Evolutionary conservation across 2,329 filamentous ascomycete species (phyloP).

Genomic region (Sporothrix schenckii): DNA sequence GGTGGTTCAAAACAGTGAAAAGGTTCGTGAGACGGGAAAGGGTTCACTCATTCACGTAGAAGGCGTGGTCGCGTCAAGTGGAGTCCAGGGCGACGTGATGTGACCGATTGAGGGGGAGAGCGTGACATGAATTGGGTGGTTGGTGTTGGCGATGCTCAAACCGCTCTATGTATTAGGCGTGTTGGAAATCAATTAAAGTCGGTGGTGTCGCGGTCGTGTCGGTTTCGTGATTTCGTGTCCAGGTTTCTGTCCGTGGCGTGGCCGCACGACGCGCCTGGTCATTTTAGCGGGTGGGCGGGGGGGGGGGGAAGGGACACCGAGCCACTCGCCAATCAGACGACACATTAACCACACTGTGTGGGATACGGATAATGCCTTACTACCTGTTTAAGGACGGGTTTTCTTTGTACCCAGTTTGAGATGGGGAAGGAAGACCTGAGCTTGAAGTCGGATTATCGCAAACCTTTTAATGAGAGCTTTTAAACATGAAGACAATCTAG

Average conservation of each 20-base stretch:
- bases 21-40: neutral
- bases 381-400: neutral
- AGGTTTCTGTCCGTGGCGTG: conserved; percentile 27
- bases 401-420: neutral
- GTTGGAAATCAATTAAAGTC: conserved; percentile 38
- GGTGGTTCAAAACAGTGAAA: neutral
- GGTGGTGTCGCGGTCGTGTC: conserved; percentile 37
- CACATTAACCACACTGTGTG: neutral
- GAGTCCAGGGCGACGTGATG: conserved; percentile 1
- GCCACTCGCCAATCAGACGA: conserved; percentile 8
- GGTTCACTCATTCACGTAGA: neutral
- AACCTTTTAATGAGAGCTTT: no score
- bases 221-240: conserved; percentile 38
- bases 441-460: neutral
- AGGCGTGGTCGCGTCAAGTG: conserved; percentile 12
- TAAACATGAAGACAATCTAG: neutral
- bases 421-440: neutral
- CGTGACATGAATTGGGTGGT: neutral
- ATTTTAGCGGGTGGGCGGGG: conserved; percentile 16
- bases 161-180: conserved; percentile 5
- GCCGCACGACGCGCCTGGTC: conserved; percentile 35
- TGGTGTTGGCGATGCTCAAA: neutral
- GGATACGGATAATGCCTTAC: no score
- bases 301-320: no score
- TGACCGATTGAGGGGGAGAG: neutral